Conservation (phyloP, 176 grass and related monocot genomes). For the Oropetium thomaeum region DNA sequence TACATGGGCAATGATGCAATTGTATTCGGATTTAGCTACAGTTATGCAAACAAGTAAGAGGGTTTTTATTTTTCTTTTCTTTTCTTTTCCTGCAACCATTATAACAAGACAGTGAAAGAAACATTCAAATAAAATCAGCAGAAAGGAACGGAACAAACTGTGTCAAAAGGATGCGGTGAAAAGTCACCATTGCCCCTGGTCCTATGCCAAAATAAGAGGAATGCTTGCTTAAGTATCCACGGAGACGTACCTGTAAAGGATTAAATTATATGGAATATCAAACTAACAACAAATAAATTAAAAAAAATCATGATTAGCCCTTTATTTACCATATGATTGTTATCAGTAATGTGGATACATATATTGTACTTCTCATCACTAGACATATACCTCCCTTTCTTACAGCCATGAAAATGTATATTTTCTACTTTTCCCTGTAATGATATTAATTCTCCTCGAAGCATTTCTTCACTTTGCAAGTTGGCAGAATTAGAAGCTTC, state of each 20-base stretch:
- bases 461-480: constrained; percentile 28
- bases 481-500: constrained; percentile 40
- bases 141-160: constrained; percentile 41
- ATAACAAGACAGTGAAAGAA: constrained; percentile 18
- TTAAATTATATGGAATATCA: constrained; percentile 32
- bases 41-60: background rate
- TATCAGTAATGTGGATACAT: constrained; percentile 79
- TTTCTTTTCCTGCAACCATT: constrained; percentile 12
- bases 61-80: background rate
- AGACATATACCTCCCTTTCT: constrained; percentile 24
- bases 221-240: constrained; percentile 57
- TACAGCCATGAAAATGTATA: constrained; percentile 51
- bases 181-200: constrained; percentile 62
- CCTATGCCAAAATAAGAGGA: constrained; percentile 65
- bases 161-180: constrained; percentile 65
- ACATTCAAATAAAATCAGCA: constrained; percentile 21
- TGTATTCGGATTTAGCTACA: constrained; percentile 1
- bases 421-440: constrained; percentile 66
- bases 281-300: constrained; percentile 16
- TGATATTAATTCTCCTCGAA: constrained; percentile 69
- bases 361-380: constrained; percentile 41
- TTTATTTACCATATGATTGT: constrained; percentile 75
- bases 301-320: constrained; percentile 27
- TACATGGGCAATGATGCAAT: background rate
- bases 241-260: constrained; percentile 60